Conservation (phyloP, 805 yeast species). For the Cyberlindnera maritima region DNA sequence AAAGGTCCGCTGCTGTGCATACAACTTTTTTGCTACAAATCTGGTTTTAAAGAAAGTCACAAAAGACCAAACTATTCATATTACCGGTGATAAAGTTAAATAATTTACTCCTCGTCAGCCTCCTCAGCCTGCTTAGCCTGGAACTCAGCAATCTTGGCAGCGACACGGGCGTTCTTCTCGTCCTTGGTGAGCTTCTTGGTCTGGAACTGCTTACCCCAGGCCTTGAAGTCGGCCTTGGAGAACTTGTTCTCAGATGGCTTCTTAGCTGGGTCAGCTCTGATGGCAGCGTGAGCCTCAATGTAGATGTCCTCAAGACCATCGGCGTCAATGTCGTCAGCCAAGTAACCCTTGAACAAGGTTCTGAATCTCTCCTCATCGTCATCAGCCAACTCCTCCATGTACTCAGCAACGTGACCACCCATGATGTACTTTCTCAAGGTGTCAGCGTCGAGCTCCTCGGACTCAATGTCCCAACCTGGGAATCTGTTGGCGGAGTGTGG, state of each 20-base stretch:
- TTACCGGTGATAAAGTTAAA: background rate
- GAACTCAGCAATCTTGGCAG: constrained; percentile 92
- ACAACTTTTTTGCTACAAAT: too few species aligned
- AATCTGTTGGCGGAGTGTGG: constrained; percentile 99
- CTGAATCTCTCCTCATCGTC: constrained; percentile 99
- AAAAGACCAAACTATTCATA: too few species aligned
- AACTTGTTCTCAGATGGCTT: constrained; percentile 87
- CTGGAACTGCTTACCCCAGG: constrained; percentile 91
- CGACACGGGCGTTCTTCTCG: constrained; percentile 86
- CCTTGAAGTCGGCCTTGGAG: constrained; percentile 98
- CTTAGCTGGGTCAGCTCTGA: constrained; percentile 94
- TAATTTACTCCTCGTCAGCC: constrained; percentile 22
- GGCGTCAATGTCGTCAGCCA: constrained; percentile 96
- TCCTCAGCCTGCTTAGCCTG: constrained; percentile 34
- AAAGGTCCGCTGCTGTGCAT: background rate
- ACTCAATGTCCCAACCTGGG: constrained; percentile 99
- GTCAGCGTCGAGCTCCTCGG: constrained; percentile 98
- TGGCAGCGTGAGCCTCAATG: constrained; percentile 89
- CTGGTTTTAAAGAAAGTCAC: too few species aligned
- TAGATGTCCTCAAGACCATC: constrained; percentile 95
- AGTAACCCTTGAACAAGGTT: constrained; percentile 92
- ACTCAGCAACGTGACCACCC: constrained; percentile 99
- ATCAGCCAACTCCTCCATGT: constrained; percentile 99
- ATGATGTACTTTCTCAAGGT: constrained; percentile 97
- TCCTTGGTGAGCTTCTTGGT: constrained; percentile 84